These are phyloP conservation scores for Quercus engelmannii DNA, from an alignment of 306 rosid genomes.

Conservation along the genomic window DNA sequence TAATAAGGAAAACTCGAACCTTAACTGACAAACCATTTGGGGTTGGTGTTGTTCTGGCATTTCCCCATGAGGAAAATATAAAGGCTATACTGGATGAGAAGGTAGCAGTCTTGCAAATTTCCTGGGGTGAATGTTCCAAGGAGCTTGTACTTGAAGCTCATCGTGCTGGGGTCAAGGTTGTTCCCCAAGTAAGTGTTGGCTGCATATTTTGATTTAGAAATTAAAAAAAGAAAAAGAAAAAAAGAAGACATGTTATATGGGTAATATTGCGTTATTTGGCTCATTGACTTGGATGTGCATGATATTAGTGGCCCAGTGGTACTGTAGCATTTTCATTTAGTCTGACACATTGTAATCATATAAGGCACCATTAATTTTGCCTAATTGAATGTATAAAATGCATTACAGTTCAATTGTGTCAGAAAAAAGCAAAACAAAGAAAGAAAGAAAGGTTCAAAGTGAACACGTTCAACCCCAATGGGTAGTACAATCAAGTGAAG, in stretches of 20 bases:
- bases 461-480: too few relatives aligned
- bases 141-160: constrained; percentile 66
- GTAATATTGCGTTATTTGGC: neutral
- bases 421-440: neutral
- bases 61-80: constrained; percentile 70
- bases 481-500: too few relatives aligned
- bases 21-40: constrained; percentile 86
- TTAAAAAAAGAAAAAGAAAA: neutral
- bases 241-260: neutral
- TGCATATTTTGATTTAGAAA: neutral
- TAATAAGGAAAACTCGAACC: constrained; percentile 57
- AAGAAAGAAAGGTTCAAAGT: too few relatives aligned
- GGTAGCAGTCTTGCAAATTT: constrained; percentile 73
- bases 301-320: neutral
- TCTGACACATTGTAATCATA: neutral
- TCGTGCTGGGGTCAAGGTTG: constrained; percentile 67
- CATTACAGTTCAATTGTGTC: neutral
- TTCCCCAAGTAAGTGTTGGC: constrained; percentile 67
- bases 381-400: neutral
- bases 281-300: neutral
- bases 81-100: constrained; percentile 68
- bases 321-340: neutral
- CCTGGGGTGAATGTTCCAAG: constrained; percentile 72
- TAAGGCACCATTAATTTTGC: neutral
- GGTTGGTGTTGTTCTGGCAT: constrained; percentile 69